A percentile compares a stretch with the other conserved stretches of the same genome.
These are phyloP conservation scores for Dactylellina cionopaga DNA, from an alignment of 2,329 filamentous ascomycete species.

Conservation along the genomic window DNA sequence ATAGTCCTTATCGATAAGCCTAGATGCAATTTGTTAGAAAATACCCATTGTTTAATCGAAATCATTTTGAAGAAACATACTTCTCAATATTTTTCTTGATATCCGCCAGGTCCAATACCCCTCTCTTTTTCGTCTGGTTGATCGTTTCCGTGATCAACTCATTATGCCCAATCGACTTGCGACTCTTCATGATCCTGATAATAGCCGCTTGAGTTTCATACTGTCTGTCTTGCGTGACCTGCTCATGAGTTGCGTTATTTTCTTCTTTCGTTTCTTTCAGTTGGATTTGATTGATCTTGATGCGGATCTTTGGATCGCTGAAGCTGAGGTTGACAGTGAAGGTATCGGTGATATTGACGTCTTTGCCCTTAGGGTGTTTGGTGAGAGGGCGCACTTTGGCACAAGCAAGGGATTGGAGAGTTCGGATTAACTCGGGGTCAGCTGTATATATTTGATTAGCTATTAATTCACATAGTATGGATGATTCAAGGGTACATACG, in stretches of 20 bases:
- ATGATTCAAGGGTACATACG: conserved; percentile 55
- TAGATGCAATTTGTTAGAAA: conserved; percentile 61
- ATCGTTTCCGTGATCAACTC: conserved; percentile 93
- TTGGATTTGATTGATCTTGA: conserved; percentile 99
- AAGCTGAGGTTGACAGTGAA: conserved; percentile 85
- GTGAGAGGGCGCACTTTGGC: conserved; percentile 83
- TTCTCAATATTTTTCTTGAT: conserved; percentile 99
- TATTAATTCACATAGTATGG: background rate
- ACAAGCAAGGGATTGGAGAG: conserved; percentile 92
- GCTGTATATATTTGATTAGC: conserved; percentile 62
- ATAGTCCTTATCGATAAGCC: conserved; percentile 92
- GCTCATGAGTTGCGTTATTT: conserved; percentile 91
- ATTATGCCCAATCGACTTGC: conserved; percentile 85
- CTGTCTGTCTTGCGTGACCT: conserved; percentile 86
- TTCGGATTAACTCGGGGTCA: conserved; percentile 83
- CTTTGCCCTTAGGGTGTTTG: conserved; percentile 85
- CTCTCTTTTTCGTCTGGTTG: conserved; percentile 84
- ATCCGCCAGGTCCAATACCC: conserved; percentile 82
- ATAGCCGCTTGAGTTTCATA: conserved; percentile 98
- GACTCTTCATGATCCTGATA: conserved; percentile 94
- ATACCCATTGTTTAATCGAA: background rate
- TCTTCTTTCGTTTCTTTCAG: conserved; percentile 95
- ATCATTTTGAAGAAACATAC: conserved; percentile 63
- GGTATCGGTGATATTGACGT: conserved; percentile 80
- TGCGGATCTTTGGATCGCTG: conserved; percentile 80